Conservation (phyloP, 768 basidiomycete species). For the Lactarius vividus region DNA sequence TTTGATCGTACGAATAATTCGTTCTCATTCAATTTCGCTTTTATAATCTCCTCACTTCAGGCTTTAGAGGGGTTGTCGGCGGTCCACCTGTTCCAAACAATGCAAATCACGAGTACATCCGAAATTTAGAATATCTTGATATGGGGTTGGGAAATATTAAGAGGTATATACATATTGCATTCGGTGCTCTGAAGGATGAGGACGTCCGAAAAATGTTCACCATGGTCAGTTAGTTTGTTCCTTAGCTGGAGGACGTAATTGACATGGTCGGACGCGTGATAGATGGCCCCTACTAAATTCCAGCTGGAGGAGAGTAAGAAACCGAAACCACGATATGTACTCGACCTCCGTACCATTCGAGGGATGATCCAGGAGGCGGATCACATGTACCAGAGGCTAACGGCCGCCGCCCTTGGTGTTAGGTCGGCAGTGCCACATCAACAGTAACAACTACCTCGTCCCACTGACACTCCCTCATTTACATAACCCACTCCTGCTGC, state of each 20-base stretch:
- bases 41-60: not conserved
- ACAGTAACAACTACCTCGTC: conserved; percentile 4
- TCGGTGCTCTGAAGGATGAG: not conserved
- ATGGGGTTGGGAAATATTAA: conserved; percentile 2
- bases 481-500: not conserved
- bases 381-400: conserved; percentile 22
- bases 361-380: conserved; percentile 25
- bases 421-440: conserved; percentile 1
- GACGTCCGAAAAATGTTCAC: conserved; percentile 5
- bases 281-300: conserved; percentile 16
- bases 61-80: not conserved
- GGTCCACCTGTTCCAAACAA: not conserved
- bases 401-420: not conserved
- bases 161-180: conserved; percentile 8
- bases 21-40: not conserved
- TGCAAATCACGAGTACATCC: conserved; percentile 15
- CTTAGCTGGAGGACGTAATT: not conserved
- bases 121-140: conserved; percentile 17
- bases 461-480: not conserved
- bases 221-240: conserved; percentile 11
- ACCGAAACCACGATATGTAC: no score
- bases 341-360: conserved; percentile 23
- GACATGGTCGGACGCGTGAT: not conserved
- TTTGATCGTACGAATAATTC: not conserved
- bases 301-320: conserved; percentile 19